Percentiles rank a stretch among this genome's conserved stretches.
Evolutionary conservation across 106 monocot genomes (phyloP).

Genomic region (Alisma plantagoaquatica): DNA sequence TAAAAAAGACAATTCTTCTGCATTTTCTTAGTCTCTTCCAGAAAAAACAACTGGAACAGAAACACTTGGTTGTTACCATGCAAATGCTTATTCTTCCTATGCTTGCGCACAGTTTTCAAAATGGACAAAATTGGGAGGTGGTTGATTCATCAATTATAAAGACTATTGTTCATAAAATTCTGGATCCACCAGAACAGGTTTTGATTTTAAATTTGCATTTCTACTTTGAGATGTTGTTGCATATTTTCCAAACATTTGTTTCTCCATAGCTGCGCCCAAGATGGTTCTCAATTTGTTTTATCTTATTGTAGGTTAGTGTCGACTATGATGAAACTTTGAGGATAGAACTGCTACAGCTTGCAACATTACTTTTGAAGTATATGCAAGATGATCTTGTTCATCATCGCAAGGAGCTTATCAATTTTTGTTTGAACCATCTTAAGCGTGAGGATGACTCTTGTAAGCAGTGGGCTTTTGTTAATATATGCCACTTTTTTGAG

Average conservation of each 20-base stretch:
- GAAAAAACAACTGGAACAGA: constrained; percentile 74
- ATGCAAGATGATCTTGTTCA: constrained; percentile 87
- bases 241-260: no score
- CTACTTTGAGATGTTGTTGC: no score
- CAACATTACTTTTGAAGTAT: constrained; percentile 92
- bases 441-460: constrained; percentile 99
- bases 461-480: constrained; percentile 99
- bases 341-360: constrained; percentile 94
- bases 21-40: constrained; percentile 86
- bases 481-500: constrained; percentile 98
- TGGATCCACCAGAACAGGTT: constrained; percentile 99
- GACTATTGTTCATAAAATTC: constrained; percentile 94
- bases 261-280: no score
- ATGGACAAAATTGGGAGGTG: constrained; percentile 89
- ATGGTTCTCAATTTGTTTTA: no score
- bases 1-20: constrained; percentile 82
- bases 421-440: constrained; percentile 99
- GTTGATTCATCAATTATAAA: constrained; percentile 79
- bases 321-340: constrained; percentile 97
- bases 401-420: constrained; percentile 96
- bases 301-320: constrained; percentile 53
- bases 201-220: no score
- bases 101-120: constrained; percentile 90
- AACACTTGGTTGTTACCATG: constrained; percentile 93
- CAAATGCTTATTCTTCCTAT: constrained; percentile 96